Percentiles rank a stretch among this genome's conserved stretches.
Evolutionary conservation across 129 eudicot genomes (phyloP).

Genomic region (Tagetes erecta): DNA sequence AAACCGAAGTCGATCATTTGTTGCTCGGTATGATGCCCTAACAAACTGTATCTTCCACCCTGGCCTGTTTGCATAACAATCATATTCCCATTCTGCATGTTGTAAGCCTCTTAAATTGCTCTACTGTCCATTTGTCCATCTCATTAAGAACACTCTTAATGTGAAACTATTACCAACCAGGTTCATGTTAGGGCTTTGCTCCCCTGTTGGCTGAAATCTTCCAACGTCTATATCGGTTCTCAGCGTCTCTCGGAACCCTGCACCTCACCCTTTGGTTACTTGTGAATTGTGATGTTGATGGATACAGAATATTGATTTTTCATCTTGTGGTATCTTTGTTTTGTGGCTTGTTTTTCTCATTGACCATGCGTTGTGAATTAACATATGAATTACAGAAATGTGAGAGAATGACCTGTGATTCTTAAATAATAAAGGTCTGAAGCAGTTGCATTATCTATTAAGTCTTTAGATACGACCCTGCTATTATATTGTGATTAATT

Average conservation of each 20-base stretch:
- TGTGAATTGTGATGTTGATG: neutral
- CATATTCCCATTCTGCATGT: slow-evolving; percentile 60
- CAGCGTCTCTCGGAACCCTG: slow-evolving; percentile 82
- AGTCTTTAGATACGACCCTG: too few relatives aligned
- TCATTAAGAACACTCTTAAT: slow-evolving; percentile 76
- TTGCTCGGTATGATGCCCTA: slow-evolving; percentile 68
- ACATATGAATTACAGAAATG: neutral
- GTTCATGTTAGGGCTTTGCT: slow-evolving; percentile 85
- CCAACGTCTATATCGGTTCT: slow-evolving; percentile 81
- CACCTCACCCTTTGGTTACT: neutral
- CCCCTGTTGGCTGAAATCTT: slow-evolving; percentile 84
- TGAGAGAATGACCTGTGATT: slow-evolving; percentile 52
- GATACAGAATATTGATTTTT: too few relatives aligned
- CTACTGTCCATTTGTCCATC: slow-evolving; percentile 94
- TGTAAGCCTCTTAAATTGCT: slow-evolving; percentile 76
- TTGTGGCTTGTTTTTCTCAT: too few relatives aligned
- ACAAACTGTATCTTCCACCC: slow-evolving; percentile 84
- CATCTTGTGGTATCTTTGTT: neutral
- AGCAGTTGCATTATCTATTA: slow-evolving; percentile 44
- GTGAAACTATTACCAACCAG: slow-evolving; percentile 73
- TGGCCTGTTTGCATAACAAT: slow-evolving; percentile 78
- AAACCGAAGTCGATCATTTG: slow-evolving; percentile 66
- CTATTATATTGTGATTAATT: too few relatives aligned
- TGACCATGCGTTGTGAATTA: neutral
- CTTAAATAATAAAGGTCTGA: slow-evolving; percentile 79